A percentile compares a stretch with the other conserved stretches of the same genome.
phyloP scores from a whole-genome alignment of 2,329 filamentous ascomycete species.

The Trichoderma lentiforme region DNA sequence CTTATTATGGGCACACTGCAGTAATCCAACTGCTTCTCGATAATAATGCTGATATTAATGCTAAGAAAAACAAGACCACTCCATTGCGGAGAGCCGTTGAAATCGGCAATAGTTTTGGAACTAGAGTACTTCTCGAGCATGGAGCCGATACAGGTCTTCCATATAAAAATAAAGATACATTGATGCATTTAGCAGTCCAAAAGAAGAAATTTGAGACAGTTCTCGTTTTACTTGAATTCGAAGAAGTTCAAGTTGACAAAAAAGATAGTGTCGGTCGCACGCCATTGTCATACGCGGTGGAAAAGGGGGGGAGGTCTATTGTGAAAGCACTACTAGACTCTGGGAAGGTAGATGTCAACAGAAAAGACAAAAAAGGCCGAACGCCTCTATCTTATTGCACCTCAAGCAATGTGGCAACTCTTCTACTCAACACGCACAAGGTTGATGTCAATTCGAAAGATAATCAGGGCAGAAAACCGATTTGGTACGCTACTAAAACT shows the following conservation, averaged over 20 bases:
- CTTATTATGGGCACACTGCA: no score
- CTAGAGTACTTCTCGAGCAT: no score
- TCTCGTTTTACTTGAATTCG: no score
- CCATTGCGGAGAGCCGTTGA: neutral
- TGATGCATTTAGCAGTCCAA: no score
- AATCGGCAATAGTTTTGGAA: no score
- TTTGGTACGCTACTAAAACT: neutral
- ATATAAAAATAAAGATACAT: no score
- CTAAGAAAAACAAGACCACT: neutral
- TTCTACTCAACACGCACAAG: neutral
- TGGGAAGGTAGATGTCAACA: neutral
- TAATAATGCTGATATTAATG: neutral
- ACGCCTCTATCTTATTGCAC: neutral
- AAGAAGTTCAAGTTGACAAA: no score
- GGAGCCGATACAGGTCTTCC: no score
- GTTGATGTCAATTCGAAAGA: neutral
- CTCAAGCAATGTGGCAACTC: neutral
- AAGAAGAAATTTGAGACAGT: no score
- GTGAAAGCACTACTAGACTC: neutral
- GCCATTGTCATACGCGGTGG: neutral
- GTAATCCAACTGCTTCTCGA: neutral
- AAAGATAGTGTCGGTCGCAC: neutral
- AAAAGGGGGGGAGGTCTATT: neutral
- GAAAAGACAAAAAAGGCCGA: neutral
- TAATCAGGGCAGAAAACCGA: neutral